Percentiles rank a stretch among this genome's conserved stretches.
These are phyloP conservation scores for Mycena rebaudengoi DNA, from an alignment of 768 basidiomycete genomes.

Conservation along the genomic window DNA sequence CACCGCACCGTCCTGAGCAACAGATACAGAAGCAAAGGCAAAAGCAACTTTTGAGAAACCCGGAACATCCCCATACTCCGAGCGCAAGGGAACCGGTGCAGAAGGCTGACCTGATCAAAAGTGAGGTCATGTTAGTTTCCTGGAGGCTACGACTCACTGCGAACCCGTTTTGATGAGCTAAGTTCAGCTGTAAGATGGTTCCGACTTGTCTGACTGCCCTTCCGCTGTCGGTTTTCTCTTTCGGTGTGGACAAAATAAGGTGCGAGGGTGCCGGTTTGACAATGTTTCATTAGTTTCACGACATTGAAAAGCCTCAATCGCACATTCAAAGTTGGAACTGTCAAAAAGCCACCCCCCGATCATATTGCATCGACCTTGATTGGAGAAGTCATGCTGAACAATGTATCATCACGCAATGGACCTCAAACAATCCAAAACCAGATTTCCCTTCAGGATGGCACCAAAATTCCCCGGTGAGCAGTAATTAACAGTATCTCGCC, in stretches of 20 bases:
- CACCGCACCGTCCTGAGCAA: background rate
- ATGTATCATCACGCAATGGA: too few relatives aligned
- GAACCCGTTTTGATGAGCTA: background rate
- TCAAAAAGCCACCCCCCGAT: too few relatives aligned
- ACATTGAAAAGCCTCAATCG: too few relatives aligned
- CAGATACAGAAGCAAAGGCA: conserved; percentile 1
- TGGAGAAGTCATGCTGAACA: too few relatives aligned
- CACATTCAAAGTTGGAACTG: too few relatives aligned
- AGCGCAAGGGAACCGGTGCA: background rate
- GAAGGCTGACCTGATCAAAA: background rate
- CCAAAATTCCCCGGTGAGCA: too few relatives aligned
- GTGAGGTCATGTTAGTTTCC: background rate
- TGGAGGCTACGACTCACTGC: background rate
- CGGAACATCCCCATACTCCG: background rate
- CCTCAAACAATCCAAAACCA: too few relatives aligned
- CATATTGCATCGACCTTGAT: too few relatives aligned
- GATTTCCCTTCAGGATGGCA: too few relatives aligned
- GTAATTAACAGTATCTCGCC: too few relatives aligned
- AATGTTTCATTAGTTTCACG: too few relatives aligned
- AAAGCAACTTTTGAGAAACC: conserved; percentile 3
- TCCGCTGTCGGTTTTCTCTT: conserved; percentile 6
- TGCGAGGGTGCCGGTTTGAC: background rate
- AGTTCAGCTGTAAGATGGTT: background rate
- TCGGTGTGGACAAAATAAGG: conserved; percentile 10
- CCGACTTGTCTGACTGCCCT: background rate